Evolutionary conservation across 768 basidiomycete genomes (phyloP).

Genomic region (Hypholoma sublateritium): DNA sequence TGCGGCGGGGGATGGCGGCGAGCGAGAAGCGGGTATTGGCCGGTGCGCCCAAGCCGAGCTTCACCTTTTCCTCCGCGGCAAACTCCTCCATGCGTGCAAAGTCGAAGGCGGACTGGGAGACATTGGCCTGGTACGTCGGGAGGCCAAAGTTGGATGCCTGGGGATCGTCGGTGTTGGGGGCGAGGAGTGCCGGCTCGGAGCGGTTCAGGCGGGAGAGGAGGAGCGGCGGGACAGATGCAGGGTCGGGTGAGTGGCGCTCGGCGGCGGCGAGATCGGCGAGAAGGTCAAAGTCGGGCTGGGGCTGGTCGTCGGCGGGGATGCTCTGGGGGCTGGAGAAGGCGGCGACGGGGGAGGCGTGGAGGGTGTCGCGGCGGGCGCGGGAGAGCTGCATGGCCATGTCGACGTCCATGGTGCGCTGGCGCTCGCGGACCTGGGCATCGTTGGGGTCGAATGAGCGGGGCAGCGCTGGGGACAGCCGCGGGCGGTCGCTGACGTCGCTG

Average conservation of each 20-base stretch:
- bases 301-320: conserved; percentile 13
- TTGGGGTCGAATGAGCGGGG: conserved; percentile 62
- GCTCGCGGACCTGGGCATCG: conserved; percentile 76
- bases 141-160: conserved; percentile 44
- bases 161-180: conserved; percentile 40
- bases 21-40: conserved; percentile 37
- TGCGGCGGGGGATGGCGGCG: conserved; percentile 15
- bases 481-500: conserved; percentile 1
- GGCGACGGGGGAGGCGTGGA: conserved; percentile 35
- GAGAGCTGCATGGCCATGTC: conserved; percentile 88
- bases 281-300: conserved; percentile 5
- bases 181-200: conserved; percentile 33
- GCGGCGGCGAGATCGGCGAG: conserved; percentile 7
- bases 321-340: conserved; percentile 15
- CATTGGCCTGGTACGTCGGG: conserved; percentile 69
- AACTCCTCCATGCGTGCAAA: conserved; percentile 78
- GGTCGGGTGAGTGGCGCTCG: background rate
- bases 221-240: conserved; percentile 15
- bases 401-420: conserved; percentile 91
- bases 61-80: conserved; percentile 65
- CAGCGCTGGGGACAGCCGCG: conserved; percentile 54
- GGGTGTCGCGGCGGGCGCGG: conserved; percentile 65
- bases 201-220: conserved; percentile 13
- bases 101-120: conserved; percentile 61
- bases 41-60: conserved; percentile 57